These are phyloP conservation scores for Colletotrichum nymphaeae DNA, from an alignment of 2,329 filamentous ascomycete species.

Conservation along the genomic window DNA sequence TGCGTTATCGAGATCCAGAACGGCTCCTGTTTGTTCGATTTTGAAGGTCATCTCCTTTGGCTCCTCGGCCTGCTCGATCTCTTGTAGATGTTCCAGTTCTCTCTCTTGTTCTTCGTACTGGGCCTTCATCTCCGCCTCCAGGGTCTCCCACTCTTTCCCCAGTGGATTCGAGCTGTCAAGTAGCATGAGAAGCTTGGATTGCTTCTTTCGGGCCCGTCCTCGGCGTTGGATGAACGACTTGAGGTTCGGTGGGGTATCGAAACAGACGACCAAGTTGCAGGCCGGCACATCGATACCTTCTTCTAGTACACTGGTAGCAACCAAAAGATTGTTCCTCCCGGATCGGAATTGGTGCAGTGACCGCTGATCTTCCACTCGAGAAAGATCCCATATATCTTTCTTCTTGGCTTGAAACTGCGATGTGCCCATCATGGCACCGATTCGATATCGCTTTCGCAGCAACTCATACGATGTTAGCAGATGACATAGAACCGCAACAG, in stretches of 20 bases:
- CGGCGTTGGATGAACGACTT: conserved; percentile 70
- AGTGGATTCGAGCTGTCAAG: conserved; percentile 44
- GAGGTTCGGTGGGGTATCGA: conserved; percentile 60
- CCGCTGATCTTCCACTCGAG: conserved; percentile 45
- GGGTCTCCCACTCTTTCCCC: conserved; percentile 66
- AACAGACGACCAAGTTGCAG: conserved; percentile 72
- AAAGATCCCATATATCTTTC: conserved; percentile 54
- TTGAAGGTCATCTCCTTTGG: conserved; percentile 45
- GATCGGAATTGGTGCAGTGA: conserved; percentile 61
- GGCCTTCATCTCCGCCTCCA: conserved; percentile 80
- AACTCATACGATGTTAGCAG: conserved; percentile 65
- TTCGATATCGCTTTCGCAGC: conserved; percentile 56
- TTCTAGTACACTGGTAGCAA: conserved; percentile 73
- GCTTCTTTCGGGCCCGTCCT: conserved; percentile 61
- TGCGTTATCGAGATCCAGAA: conserved; percentile 79
- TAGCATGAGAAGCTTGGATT: conserved; percentile 63
- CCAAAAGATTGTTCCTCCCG: conserved; percentile 66
- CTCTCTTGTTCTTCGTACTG: conserved; percentile 75
- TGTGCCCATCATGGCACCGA: conserved; percentile 67
- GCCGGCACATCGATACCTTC: conserved; percentile 76
- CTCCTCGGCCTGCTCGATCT: conserved; percentile 57
- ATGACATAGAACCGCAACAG: conserved; percentile 69
- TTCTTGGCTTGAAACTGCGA: conserved; percentile 51
- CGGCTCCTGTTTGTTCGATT: conserved; percentile 64
- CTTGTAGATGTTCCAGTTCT: conserved; percentile 55